Evolutionary conservation across 345 rosid genomes (phyloP).

Genomic region (Gynandropsis gynandra): DNA sequence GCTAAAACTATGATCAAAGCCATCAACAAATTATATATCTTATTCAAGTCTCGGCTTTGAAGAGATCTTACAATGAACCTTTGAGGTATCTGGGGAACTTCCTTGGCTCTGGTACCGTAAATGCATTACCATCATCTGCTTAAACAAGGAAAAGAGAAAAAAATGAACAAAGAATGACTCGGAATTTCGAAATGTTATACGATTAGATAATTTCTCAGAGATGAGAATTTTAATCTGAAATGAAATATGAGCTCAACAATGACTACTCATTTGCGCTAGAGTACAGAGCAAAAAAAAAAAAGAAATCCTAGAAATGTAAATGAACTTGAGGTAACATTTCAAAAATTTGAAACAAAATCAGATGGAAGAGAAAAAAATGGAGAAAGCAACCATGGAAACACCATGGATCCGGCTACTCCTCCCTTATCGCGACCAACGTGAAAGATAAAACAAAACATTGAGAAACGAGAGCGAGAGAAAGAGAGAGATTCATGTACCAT

Average conservation of each 20-base stretch:
- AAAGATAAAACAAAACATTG: slow-evolving; percentile 10
- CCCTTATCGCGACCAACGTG: slow-evolving; percentile 13
- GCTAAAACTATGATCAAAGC: too few relatives aligned
- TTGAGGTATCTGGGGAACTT: too few relatives aligned
- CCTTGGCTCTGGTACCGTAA: too few relatives aligned
- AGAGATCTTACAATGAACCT: too few relatives aligned
- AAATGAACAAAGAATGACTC: background rate
- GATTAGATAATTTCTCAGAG: too few relatives aligned
- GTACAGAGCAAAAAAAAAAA: background rate
- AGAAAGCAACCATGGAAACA: slow-evolving; percentile 16
- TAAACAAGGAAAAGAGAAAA: too few relatives aligned
- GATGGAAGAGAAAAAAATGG: background rate
- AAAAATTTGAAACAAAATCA: too few relatives aligned
- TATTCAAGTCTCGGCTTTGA: too few relatives aligned
- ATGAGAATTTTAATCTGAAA: too few relatives aligned
- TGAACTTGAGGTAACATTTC: background rate
- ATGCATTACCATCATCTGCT: too few relatives aligned
- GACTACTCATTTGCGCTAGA: background rate
- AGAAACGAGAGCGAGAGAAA: slow-evolving; percentile 17
- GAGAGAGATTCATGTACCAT: slow-evolving; percentile 31
- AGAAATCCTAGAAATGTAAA: slow-evolving; percentile 3
- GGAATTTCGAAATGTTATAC: slow-evolving; percentile 6
- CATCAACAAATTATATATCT: too few relatives aligned
- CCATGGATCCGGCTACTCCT: slow-evolving; percentile 28
- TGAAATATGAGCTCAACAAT: too few relatives aligned